Base-by-base conservation (phyloP, 2,329 filamentous ascomycete genomes). In the Cladosporium sp. region DNA sequence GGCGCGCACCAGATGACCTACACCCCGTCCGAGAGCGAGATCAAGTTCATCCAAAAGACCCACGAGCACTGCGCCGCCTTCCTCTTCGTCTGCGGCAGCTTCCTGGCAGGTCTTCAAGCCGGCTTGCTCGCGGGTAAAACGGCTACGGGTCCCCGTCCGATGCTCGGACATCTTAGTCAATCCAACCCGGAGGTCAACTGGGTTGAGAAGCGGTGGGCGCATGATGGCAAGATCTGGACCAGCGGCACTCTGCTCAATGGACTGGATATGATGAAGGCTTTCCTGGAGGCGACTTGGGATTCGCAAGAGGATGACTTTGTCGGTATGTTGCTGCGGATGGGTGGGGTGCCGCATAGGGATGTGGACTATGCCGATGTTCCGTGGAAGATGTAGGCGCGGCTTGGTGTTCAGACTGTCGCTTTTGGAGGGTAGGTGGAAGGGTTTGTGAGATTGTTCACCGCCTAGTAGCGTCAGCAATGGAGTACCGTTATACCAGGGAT, bases 31-130 rank as follows among this genome's bases (percentile, higher is more conserved):
- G 60, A 64, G 8, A 53, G 56, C 4, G 72, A 74, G 47, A 52
- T 69, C 2, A 59, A 57, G 7, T 74, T 66, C 54, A 54, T 73
- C 34, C 68, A 66, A 42, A 68, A 71, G 52, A 51, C 58, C 7
- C 68, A 64, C 56, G 59, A 63, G 0, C 53, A 63, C 7, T 70
- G 65, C 58, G 39, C 64, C 7, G 71, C 69, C 2, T 73, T 73
- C 56, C 50, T 74, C 12, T 62, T 61, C 43, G 64, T 74, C 53
- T 74, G 72, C 50, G 70, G 62, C 9, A 72, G 72, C 47, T 49
- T 71, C 20, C 15, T 61, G 13, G 52, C 61, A 6, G 64, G 66
- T 3, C 56, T 67, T 1, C 50, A 61, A 22, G 67, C 71, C 0
- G 71, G 71, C 0, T 20, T 75, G 1, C 55, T 73, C 4, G 43